Evolutionary conservation across 768 basidiomycete genomes (phyloP), one percentile per base, ranked within the genome.

Genomic region (Botryobasidium botryosum): DNA sequence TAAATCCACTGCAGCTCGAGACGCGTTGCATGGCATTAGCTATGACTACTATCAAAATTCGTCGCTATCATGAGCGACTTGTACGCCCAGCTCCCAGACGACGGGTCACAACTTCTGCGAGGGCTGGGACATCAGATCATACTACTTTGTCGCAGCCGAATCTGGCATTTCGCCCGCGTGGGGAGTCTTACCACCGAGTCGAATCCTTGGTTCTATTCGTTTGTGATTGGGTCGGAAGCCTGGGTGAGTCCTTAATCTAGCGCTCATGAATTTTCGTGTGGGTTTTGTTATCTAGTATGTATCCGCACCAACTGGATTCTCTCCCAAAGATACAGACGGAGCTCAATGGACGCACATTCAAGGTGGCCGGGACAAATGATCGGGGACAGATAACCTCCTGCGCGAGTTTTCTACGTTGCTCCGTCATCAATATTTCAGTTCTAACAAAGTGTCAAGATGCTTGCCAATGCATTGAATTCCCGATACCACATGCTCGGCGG

Each of bases 141-240:
- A 79, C 51, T 77, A 69, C 62, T 80, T 75, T 56, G 62, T 72
- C 28, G 55, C 61, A 0, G 51, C 62, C 44, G 58, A 67, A 65
- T 4, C 56, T 56, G 3, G 67, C 13, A 59, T 62, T 44, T 55
- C 55, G 29, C 74, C 77, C 1, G 64, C 68, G 51, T 73, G 74
- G 67, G 77, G 77, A 56, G 72, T 72, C 59, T 65, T 63, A 61
- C 3, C 52, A 54, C n/a, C 58, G 61, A 13, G 55, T 58, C n/a
- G n/a, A n/a, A 28, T 67, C 54, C n/a, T n/a, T 63, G 71, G 44
- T 42, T 62, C 0, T 53, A 67, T 31, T 69, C 69, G 3, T 74
- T 63, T 48, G 68, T 70, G 21, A 54, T 72, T 26, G 73, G 58
- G 7, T 63, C 64, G 12, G 70, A 65, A 52, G 55, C 56, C 17